These are phyloP conservation scores for Phylloporus rhodoxanthus DNA, from an alignment of 768 basidiomycete genomes.

Conservation along the genomic window DNA sequence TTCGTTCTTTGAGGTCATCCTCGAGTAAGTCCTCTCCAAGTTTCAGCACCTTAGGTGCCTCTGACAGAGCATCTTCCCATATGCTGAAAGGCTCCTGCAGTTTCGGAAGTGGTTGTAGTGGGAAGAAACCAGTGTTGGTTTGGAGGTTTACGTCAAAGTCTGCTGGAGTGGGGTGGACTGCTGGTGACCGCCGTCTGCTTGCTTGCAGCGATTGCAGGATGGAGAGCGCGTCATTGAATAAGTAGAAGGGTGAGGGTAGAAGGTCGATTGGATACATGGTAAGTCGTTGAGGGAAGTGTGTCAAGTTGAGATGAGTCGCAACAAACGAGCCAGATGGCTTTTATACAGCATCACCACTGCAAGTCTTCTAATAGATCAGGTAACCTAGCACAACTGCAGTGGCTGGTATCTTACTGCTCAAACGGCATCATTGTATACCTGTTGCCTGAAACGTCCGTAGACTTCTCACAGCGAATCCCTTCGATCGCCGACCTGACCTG, in stretches of 20 bases:
- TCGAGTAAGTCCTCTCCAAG: slow-evolving; percentile 53
- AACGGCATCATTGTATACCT: slow-evolving; percentile 26
- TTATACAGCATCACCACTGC: slow-evolving; percentile 32
- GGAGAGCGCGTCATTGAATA: slow-evolving; percentile 44
- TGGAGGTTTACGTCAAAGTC: slow-evolving; percentile 49
- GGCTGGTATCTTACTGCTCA: slow-evolving; percentile 25
- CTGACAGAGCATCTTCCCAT: slow-evolving; percentile 67
- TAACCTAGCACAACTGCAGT: slow-evolving; percentile 30
- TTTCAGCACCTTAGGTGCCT: slow-evolving; percentile 48
- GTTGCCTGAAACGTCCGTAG: slow-evolving; percentile 19
- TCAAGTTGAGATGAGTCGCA: slow-evolving; percentile 6
- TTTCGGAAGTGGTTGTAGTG: slow-evolving; percentile 52
- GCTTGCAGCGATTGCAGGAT: slow-evolving; percentile 41
- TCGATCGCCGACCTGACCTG: slow-evolving; percentile 23
- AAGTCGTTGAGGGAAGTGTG: slow-evolving; percentile 3
- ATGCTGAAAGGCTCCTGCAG: slow-evolving; percentile 48
- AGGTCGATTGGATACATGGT: slow-evolving; percentile 32
- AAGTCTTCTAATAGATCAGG: slow-evolving; percentile 23
- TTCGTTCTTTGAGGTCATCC: slow-evolving; percentile 42
- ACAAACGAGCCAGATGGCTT: slow-evolving; percentile 10
- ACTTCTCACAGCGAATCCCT: slow-evolving; percentile 16
- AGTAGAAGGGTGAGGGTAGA: slow-evolving; percentile 49
- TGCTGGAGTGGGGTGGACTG: slow-evolving; percentile 32
- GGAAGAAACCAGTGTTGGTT: slow-evolving; percentile 77
- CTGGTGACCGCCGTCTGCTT: slow-evolving; percentile 24